These are phyloP conservation scores for Acer saccharum DNA, from an alignment of 345 rosid genomes.

Conservation along the genomic window DNA sequence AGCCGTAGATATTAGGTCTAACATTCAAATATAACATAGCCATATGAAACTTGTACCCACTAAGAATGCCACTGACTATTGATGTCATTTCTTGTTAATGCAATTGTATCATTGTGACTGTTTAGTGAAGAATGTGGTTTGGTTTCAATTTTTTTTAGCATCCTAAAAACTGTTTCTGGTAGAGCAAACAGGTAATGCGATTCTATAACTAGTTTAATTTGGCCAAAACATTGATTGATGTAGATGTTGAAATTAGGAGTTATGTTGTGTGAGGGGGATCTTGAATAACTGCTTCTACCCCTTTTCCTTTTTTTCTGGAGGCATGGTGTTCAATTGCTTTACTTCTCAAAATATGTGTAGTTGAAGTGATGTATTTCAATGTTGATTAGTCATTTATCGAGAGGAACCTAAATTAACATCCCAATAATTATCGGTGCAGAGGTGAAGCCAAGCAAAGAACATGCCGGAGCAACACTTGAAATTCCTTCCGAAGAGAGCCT, in stretches of 20 bases:
- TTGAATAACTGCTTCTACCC: no score
- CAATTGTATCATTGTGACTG: neutral
- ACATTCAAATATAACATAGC: neutral
- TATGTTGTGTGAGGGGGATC: no score
- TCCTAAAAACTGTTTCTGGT: no score
- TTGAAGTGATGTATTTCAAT: neutral
- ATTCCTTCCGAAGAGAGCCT: constrained; percentile 74
- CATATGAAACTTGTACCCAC: neutral
- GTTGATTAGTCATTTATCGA: neutral
- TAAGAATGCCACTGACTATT: no score
- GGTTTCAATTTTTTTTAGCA: neutral
- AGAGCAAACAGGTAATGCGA: neutral
- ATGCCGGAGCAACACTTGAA: constrained; percentile 88
- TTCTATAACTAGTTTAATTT: no score
- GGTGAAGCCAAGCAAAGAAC: constrained; percentile 73
- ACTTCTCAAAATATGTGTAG: neutral
- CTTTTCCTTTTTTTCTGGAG: no score
- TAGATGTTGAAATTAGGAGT: no score
- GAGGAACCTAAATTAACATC: neutral
- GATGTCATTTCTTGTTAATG: no score
- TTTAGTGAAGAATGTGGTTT: neutral
- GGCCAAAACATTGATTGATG: no score
- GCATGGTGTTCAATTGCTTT: neutral
- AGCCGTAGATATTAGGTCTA: no score
- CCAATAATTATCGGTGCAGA: constrained; percentile 40